Base-by-base conservation (phyloP, 441 rosid species). In the Jatropha podagrica region DNA sequence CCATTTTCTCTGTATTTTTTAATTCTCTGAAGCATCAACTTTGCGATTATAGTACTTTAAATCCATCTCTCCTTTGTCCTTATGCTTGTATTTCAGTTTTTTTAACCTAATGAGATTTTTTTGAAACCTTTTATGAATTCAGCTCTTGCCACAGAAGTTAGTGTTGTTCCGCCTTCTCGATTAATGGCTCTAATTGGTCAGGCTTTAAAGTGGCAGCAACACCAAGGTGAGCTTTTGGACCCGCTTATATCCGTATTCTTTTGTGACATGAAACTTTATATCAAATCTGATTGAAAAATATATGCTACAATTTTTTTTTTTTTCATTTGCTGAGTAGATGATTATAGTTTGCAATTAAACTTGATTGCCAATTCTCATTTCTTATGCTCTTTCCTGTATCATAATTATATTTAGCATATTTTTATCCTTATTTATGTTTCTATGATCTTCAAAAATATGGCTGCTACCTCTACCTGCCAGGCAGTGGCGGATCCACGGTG, bases 181-280 rank as follows among this genome's bases (percentile, higher is more conserved):
- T 84, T 97, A 85, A 97, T 93, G 99, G 98, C 99, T 76, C 83
- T 97, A 81, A 88, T 93, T 77, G 99, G 99, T 49, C 99, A 97
- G 87, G 97, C 99, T 77, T 82, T 97, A 74, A 97, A 97, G 83
- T 95, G 99, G 99, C 99, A 97, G 84, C 99, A 95, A 78, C 98
- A 95, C 82, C 99, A 95, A 91, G 99, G 99, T 97, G 78, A 69
- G 20, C 23, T 60, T 65, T 56, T 61, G 49, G 48, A 26, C 63
- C 46, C 18, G 15, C 7, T 18, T 1, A 37, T 38, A 23, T 48
- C 37, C 12, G 7, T 72, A 23, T 32, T 32, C 32, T 32, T 1
- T 23, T 49, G 61, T 69, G 41, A 12, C n/a, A 15, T 66, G 49
- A 61, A 41, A 15, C 14, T 77, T 69, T 73, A 48, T 70, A 12